Percentiles rank a stretch among this genome's conserved stretches.
Conservation (phyloP, 768 basidiomycete genomes). For the Amanita phalloides region DNA sequence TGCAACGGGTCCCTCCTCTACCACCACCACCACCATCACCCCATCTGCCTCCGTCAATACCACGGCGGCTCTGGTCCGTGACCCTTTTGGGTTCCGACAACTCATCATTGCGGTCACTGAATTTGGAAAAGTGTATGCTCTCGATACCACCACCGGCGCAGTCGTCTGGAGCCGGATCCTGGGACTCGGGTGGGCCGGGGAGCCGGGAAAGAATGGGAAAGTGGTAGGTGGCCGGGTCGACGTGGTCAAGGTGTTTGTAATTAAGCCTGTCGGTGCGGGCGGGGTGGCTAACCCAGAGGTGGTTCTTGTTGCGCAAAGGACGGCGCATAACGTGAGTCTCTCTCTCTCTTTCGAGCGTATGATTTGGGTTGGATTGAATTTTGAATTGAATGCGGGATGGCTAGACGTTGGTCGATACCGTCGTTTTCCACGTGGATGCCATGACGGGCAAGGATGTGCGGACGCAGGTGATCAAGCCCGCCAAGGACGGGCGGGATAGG, state of each 20-base stretch:
- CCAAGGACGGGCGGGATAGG: constrained; percentile 10
- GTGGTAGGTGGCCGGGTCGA: constrained; percentile 40
- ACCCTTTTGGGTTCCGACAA: constrained; percentile 82
- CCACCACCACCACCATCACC: constrained; percentile 31
- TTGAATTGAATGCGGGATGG: constrained; percentile 1
- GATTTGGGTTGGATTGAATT: neutral
- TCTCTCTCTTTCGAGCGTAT: neutral
- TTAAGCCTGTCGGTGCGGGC: constrained; percentile 35
- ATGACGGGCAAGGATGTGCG: constrained; percentile 59
- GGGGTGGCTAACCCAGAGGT: constrained; percentile 32
- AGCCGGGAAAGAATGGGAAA: neutral
- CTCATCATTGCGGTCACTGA: constrained; percentile 63
- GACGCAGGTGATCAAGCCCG: neutral
- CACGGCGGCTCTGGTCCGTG: constrained; percentile 34
- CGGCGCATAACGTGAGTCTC: constrained; percentile 47
- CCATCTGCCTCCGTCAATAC: constrained; percentile 14
- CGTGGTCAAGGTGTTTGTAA: constrained; percentile 52
- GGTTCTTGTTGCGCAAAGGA: constrained; percentile 50
- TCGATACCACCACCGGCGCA: constrained; percentile 71
- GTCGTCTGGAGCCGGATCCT: constrained; percentile 75
- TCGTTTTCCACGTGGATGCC: constrained; percentile 68
- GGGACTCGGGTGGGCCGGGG: constrained; percentile 56
- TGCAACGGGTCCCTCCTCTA: constrained; percentile 53
- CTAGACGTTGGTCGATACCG: constrained; percentile 57
- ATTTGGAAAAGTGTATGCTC: constrained; percentile 67